Conservation (phyloP, 139 green algal genomes). For the Picochlorum sp. region DNA sequence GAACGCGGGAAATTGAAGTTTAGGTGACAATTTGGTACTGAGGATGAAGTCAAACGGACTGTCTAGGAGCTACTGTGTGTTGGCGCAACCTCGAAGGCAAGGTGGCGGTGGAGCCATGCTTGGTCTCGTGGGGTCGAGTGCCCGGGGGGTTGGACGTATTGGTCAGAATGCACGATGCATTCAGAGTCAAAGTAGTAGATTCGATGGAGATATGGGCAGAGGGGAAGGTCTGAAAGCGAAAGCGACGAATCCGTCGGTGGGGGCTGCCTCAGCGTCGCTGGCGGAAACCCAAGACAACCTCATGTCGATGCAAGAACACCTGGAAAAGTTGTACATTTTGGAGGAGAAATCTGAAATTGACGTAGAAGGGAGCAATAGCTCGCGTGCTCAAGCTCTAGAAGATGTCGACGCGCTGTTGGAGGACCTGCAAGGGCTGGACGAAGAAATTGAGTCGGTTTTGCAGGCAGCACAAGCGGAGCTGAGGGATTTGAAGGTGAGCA, state of each 20-base stretch:
- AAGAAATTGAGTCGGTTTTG: constrained; percentile 1
- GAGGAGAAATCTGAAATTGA: background rate
- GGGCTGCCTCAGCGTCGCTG: background rate
- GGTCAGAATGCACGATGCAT: no score
- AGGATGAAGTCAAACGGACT: no score
- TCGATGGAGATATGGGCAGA: no score
- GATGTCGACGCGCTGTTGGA: constrained; percentile 4
- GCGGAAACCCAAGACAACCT: background rate
- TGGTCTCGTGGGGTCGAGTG: no score
- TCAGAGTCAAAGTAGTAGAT: no score
- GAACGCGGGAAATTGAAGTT: no score
- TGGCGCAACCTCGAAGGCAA: no score
- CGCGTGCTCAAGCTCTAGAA: background rate
- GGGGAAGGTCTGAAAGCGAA: no score
- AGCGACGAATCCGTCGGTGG: background rate
- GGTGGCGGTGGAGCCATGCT: no score
- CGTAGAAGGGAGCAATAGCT: background rate
- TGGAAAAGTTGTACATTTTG: constrained; percentile 1
- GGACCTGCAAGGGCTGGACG: constrained; percentile 4
- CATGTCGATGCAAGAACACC: background rate
- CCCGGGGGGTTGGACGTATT: no score
- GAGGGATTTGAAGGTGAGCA: background rate
- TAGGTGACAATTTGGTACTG: no score
- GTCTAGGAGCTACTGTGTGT: no score
- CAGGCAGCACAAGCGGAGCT: background rate